phyloP scores from a whole-genome alignment of 495 filamentous ascomycete species.

The Talaromyces stipitatus region DNA sequence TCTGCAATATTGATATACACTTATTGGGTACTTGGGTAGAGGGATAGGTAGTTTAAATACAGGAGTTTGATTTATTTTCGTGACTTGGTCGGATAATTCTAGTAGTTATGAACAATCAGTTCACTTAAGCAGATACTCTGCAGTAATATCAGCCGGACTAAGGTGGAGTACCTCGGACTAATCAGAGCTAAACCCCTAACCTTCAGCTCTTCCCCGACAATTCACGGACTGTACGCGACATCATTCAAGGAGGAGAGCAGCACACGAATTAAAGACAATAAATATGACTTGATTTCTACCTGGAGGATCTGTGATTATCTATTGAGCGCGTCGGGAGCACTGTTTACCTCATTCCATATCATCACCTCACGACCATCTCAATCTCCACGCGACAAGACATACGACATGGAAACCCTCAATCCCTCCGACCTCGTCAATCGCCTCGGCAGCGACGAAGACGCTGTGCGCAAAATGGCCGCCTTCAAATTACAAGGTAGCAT shows the following conservation, averaged over 20 bases:
- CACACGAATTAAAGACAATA: no score
- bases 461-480: conserved; percentile 95
- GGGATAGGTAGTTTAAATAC: background rate
- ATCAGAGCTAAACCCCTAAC: background rate
- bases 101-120: no score
- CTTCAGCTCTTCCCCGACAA: background rate
- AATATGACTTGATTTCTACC: no score
- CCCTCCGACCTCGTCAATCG: conserved; percentile 61
- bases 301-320: no score
- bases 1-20: background rate
- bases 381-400: background rate
- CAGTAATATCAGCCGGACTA: no score
- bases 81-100: no score
- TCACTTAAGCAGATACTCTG: no score
- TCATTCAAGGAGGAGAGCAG: no score
- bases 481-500: conserved; percentile 95
- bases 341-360: background rate
- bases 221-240: no score
- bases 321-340: background rate
- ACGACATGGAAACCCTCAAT: conserved; percentile 48
- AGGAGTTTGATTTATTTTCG: background rate
- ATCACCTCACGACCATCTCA: background rate
- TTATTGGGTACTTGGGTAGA: background rate
- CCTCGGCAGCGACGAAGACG: conserved; percentile 73
- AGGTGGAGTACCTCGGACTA: background rate